Evolutionary conservation across 768 basidiomycete species (phyloP).

Genomic region (Suillus lakei): DNA sequence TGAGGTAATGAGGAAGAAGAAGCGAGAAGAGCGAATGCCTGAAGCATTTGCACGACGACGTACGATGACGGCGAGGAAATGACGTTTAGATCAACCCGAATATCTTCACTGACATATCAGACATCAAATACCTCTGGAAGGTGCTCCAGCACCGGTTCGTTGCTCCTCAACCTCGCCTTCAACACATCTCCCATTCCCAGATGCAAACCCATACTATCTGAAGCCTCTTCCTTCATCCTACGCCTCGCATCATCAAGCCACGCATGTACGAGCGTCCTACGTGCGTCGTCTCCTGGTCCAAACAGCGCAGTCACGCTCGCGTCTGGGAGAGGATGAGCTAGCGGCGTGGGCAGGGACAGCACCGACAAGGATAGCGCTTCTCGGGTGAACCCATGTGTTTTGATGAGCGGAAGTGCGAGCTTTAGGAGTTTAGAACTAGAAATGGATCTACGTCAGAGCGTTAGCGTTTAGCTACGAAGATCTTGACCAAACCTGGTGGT

Average conservation of each 20-base stretch:
- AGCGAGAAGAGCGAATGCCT: conserved; percentile 78
- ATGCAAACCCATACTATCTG: conserved; percentile 23
- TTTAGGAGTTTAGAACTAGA: conserved; percentile 49
- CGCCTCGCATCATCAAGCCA: conserved; percentile 52
- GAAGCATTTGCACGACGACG: neutral
- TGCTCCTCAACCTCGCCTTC: conserved; percentile 59
- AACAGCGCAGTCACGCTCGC: neutral
- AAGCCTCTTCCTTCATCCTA: conserved; percentile 45
- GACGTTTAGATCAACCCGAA: neutral
- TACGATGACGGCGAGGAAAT: neutral
- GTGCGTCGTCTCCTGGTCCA: neutral
- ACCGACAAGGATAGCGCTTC: conserved; percentile 69
- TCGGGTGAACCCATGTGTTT: conserved; percentile 75
- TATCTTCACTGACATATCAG: neutral
- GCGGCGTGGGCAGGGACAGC: conserved; percentile 33
- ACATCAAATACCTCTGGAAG: conserved; percentile 62
- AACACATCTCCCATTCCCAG: conserved; percentile 59
- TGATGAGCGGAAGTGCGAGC: conserved; percentile 66
- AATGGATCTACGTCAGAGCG: neutral
- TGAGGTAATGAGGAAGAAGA: conserved; percentile 42
- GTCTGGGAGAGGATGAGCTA: neutral
- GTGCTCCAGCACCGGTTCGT: conserved; percentile 65
- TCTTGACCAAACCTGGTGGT: conserved; percentile 3
- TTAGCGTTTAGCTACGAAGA: neutral
- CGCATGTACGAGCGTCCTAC: neutral